Evolutionary conservation across 2,329 filamentous ascomycete genomes (phyloP).

Genomic region (Botrytis cinerea): DNA sequence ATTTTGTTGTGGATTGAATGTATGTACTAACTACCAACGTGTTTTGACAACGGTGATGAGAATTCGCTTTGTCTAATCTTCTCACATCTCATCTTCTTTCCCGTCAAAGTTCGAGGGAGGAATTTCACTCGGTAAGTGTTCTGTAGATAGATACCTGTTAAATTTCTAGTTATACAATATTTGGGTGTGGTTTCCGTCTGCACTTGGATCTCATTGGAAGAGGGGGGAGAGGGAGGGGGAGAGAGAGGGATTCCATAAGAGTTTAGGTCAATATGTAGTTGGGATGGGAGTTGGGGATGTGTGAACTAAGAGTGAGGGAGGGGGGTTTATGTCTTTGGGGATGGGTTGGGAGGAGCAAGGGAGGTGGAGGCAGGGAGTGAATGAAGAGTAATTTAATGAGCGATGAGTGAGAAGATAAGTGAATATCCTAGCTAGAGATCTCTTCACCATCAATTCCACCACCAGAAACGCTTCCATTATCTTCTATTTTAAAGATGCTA

Average conservation of each 20-base stretch:
- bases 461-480: not conserved
- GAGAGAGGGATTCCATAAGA: rapidly evolving
- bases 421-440: not conserved
- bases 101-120: not conserved
- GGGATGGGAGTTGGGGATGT: not conserved
- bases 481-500: not conserved
- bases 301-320: not conserved
- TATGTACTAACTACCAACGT: no score
- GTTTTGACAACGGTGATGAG: not conserved
- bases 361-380: not conserved
- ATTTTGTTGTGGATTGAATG: no score
- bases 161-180: not conserved
- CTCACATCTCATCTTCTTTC: not conserved
- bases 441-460: not conserved
- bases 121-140: no score
- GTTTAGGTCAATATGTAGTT: not conserved
- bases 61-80: not conserved
- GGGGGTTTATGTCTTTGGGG: not conserved
- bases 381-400: not conserved
- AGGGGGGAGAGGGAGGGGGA: no score
- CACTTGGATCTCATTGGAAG: not conserved
- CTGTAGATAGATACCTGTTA: not conserved
- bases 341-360: not conserved
- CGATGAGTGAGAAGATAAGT: not conserved
- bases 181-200: no score